Conservation (phyloP, 2,329 filamentous ascomycete species). For the Drechslerella dactyloides region DNA sequence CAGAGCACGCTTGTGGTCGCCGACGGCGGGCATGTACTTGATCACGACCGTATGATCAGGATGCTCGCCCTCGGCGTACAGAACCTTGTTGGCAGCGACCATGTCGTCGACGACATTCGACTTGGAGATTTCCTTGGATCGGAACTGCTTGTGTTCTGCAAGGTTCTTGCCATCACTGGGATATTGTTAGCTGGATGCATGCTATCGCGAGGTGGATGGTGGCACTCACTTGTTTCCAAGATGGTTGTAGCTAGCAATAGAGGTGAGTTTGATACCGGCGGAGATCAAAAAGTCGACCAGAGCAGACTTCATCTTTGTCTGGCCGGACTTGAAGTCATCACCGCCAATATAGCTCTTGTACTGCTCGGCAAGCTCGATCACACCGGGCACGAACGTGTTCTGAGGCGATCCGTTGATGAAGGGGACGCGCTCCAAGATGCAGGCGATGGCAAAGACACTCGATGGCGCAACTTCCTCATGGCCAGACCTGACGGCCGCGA, state of each 20-base stretch:
- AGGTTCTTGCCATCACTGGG: slow-evolving; percentile 87
- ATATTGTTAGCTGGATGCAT: neutral
- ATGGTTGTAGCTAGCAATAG: slow-evolving; percentile 98
- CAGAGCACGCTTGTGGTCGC: slow-evolving; percentile 97
- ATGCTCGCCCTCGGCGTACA: slow-evolving; percentile 91
- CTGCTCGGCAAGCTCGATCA: slow-evolving; percentile 84
- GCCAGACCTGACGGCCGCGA: slow-evolving; percentile 82
- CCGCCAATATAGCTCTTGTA: slow-evolving; percentile 91
- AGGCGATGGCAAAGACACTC: slow-evolving; percentile 93
- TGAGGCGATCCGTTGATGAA: slow-evolving; percentile 99
- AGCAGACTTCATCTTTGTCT: slow-evolving; percentile 99
- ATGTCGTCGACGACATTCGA: slow-evolving; percentile 99
- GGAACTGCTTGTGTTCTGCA: slow-evolving; percentile 96
- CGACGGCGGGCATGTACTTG: slow-evolving; percentile 99
- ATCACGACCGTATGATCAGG: slow-evolving; percentile 98
- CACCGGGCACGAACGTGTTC: slow-evolving; percentile 97
- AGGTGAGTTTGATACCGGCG: slow-evolving; percentile 97
- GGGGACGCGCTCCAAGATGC: slow-evolving; percentile 83
- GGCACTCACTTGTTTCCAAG: slow-evolving; percentile 79
- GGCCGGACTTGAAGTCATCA: slow-evolving; percentile 99
- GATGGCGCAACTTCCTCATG: slow-evolving; percentile 94
- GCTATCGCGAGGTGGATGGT: neutral
- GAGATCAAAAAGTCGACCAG: slow-evolving; percentile 98
- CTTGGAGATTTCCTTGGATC: slow-evolving; percentile 99
- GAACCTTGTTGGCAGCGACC: slow-evolving; percentile 90